Conservation (phyloP, 1,284 basidiomycete genomes). For the Melanopsichium pennsylvanicum region DNA sequence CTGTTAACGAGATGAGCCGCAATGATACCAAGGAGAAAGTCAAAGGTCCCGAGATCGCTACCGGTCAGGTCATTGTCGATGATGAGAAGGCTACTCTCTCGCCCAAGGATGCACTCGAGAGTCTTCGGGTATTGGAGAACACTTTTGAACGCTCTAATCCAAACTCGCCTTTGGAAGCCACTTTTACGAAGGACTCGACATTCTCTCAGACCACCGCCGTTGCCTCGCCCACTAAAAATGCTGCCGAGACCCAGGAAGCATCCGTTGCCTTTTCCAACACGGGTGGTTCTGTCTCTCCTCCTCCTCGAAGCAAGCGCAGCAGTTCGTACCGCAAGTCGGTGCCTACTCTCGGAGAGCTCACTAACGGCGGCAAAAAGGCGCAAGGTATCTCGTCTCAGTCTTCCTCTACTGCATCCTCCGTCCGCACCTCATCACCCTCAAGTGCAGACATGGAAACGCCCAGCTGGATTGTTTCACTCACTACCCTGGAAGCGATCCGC, state of each 20-base stretch:
- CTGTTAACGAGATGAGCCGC: slow-evolving; percentile 3
- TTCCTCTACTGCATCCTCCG: background rate
- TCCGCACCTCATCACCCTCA: slow-evolving; percentile 1
- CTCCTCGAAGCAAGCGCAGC: slow-evolving; percentile 5
- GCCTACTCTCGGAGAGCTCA: slow-evolving; percentile 15
- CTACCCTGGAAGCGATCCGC: slow-evolving; percentile 33
- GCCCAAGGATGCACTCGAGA: slow-evolving; percentile 18
- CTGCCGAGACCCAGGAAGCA: background rate
- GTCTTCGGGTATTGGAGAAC: slow-evolving; percentile 21
- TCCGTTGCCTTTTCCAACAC: background rate
- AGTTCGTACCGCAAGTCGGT: slow-evolving; percentile 34
- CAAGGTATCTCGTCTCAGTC: background rate
- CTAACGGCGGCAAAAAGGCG: background rate
- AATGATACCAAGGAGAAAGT: background rate
- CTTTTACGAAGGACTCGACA: slow-evolving; percentile 10
- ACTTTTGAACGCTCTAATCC: slow-evolving; percentile 3
- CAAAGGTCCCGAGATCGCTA: background rate
- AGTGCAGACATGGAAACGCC: slow-evolving; percentile 6
- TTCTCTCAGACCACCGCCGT: slow-evolving; percentile 8
- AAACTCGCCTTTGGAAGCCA: background rate
- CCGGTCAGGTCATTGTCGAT: background rate
- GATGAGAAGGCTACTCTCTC: slow-evolving; percentile 1
- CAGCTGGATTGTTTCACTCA: slow-evolving; percentile 29
- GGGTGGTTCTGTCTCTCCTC: background rate
- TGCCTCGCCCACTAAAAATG: background rate